phyloP scores from a whole-genome alignment of 73 alveolate genomes.

The Paramecium sonneborni region DNA sequence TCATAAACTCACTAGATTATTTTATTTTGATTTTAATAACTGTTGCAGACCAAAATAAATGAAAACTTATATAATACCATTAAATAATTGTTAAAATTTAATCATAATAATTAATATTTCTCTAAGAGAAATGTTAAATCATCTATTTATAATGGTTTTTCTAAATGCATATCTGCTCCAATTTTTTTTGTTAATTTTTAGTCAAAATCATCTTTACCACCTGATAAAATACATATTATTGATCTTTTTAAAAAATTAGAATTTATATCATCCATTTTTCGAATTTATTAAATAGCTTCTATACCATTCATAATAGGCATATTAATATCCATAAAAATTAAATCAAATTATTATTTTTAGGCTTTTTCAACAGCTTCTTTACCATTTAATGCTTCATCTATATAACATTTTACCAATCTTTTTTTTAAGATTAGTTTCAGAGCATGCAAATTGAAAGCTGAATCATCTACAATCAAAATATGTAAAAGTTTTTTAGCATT shows the following conservation, averaged over 20 bases:
- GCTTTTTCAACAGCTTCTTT: conserved; percentile 43
- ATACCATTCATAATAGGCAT: conserved; percentile 69
- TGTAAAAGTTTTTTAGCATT: not conserved
- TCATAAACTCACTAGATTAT: not conserved
- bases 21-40: not conserved
- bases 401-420: not conserved
- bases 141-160: not conserved
- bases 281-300: conserved; percentile 42
- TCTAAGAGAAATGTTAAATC: not conserved
- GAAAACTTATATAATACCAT: not conserved
- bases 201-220: not conserved
- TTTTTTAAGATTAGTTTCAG: not conserved
- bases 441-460: conserved; percentile 28
- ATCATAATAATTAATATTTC: not conserved
- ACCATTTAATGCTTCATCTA: conserved; percentile 66
- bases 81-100: not conserved
- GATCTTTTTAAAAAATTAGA: not conserved
- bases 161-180: conserved; percentile 24
- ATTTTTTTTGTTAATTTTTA: not conserved
- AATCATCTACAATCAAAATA: conserved; percentile 60
- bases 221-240: not conserved
- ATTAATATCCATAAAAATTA: conserved; percentile 61
- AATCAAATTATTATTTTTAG: not conserved
- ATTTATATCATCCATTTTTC: not conserved
- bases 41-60: not conserved